Evolutionary conservation across 768 basidiomycete genomes (phyloP), one percentile per base, ranked within the genome.

Genomic region (Lentinula aciculospora): DNA sequence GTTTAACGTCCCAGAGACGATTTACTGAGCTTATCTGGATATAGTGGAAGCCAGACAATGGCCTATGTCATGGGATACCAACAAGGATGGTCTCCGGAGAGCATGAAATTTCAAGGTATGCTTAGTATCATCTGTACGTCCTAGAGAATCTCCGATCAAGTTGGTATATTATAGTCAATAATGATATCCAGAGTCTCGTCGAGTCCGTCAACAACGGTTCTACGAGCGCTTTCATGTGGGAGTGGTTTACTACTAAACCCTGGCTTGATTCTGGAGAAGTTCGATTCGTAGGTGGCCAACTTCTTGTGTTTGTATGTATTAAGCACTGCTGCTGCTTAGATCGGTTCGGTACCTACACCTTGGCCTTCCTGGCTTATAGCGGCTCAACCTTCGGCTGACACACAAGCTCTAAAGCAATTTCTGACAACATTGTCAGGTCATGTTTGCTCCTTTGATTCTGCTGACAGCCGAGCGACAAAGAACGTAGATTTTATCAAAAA

Each of bases 341-440:
- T 93, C 61, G 88, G 89, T 13, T 85, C 88, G 8, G 86, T 92
- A 4, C 86, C 86, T 36, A 98, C 95, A 0, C 96, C 96, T 0
- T 99, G 96, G 96, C 92, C 94, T 13, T 95, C 93, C 0, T 99
- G 96, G 96, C 74, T 92, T 58, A 91, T 98, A 65, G 95, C 92
- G 25, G 92, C 92, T 7, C 88, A 92, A 62, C 87, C 88, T 0
- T 76, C 77, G 12, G 83, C 86, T 28, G 69, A 81, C 3, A 59
- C 79, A 0, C 64, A 68, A 1, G 75, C 74, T 0, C 73, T 94
- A 13, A 68, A 70, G 17, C 51, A 68, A 3, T 97, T 97, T 73
- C 74, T 98, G 13, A 59, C 74, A 4, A 68, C 72, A 27, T 79
- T 98, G 21, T 82, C 88, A 4, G 71, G 64, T 4, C 84, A 86